Evolutionary conservation across 2,329 filamentous ascomycete genomes (phyloP).

Genomic region (Pseudogymnoascus sp.): DNA sequence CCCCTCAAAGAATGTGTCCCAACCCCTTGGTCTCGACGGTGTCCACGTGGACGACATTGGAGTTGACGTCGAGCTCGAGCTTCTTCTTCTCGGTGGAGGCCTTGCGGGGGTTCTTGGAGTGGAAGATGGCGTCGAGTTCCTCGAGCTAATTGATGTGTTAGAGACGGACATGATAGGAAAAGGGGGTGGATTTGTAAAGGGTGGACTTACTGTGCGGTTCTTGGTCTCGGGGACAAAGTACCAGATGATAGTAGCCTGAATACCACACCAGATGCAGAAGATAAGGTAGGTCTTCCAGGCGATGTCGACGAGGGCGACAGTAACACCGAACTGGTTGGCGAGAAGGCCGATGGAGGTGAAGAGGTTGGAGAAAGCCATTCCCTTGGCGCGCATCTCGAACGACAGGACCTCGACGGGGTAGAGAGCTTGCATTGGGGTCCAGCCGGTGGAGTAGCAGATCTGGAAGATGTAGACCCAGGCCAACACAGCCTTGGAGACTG

Average conservation of each 20-base stretch:
- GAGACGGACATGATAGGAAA: not conserved
- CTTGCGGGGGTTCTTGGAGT: constrained; percentile 37
- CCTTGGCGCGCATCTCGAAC: constrained; percentile 47
- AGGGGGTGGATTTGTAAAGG: not conserved
- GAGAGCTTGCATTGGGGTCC: constrained; percentile 37
- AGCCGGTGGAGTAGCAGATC: constrained; percentile 41
- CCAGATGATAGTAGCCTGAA: constrained; percentile 37
- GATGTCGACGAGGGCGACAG: constrained; percentile 41
- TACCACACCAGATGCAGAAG: constrained; percentile 37
- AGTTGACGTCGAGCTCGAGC: constrained; percentile 29
- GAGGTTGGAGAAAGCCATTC: constrained; percentile 42
- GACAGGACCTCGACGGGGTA: constrained; percentile 46
- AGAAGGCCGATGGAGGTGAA: constrained; percentile 38
- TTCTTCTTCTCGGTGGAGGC: constrained; percentile 36
- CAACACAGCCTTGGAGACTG: constrained; percentile 36
- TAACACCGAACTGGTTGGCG: constrained; percentile 39
- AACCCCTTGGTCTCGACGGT: not conserved
- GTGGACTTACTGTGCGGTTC: constrained; percentile 32
- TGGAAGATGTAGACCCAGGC: constrained; percentile 48
- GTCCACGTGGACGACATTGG: constrained; percentile 19
- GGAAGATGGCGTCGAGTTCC: constrained; percentile 44
- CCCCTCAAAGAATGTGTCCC: not conserved
- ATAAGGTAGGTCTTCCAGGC: constrained; percentile 47
- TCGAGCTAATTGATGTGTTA: constrained; percentile 32
- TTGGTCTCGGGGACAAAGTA: constrained; percentile 44